phyloP scores from a whole-genome alignment of 2,329 filamentous ascomycete species.

The Colletotrichum sp. region DNA sequence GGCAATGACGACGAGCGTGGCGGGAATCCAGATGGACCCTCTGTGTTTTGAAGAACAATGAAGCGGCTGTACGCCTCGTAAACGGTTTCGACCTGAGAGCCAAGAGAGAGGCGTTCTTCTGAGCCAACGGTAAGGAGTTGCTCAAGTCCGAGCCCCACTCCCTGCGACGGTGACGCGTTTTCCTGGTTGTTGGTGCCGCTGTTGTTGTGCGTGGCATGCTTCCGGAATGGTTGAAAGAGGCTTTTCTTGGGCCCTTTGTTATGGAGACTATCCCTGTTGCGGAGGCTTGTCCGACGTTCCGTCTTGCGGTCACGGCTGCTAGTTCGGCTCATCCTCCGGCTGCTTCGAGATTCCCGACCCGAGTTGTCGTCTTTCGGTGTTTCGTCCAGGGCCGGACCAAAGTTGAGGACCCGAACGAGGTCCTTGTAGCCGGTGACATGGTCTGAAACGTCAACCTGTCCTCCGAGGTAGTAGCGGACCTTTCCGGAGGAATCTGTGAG shows the following conservation, averaged over 20 bases:
- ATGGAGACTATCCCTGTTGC: slow-evolving; percentile 15
- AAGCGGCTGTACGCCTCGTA: slow-evolving; percentile 35
- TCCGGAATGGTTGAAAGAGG: slow-evolving; percentile 39
- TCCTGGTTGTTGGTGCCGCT: slow-evolving; percentile 4
- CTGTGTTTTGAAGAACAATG: slow-evolving; percentile 33
- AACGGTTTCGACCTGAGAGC: not conserved
- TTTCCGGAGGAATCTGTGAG: slow-evolving; percentile 53
- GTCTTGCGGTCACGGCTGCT: slow-evolving; percentile 16
- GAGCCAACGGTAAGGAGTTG: not conserved
- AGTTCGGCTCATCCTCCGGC: slow-evolving; percentile 11
- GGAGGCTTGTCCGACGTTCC: slow-evolving; percentile 16
- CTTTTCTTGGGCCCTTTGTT: slow-evolving; percentile 30
- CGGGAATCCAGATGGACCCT: slow-evolving; percentile 19
- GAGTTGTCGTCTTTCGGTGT: not conserved
- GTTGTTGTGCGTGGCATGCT: slow-evolving; percentile 25
- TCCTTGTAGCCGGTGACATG: slow-evolving; percentile 55
- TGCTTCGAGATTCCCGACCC: slow-evolving; percentile 4
- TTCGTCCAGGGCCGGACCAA: slow-evolving; percentile 27
- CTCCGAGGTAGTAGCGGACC: slow-evolving; percentile 58
- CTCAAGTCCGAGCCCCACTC: not conserved
- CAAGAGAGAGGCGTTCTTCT: not conserved
- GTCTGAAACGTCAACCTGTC: slow-evolving; percentile 62
- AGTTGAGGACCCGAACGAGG: slow-evolving; percentile 53
- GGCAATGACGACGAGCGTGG: slow-evolving; percentile 21
- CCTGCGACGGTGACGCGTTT: not conserved